These are phyloP conservation scores for Austroboletus eburneus DNA, from an alignment of 768 basidiomycete species.

Conservation along the genomic window DNA sequence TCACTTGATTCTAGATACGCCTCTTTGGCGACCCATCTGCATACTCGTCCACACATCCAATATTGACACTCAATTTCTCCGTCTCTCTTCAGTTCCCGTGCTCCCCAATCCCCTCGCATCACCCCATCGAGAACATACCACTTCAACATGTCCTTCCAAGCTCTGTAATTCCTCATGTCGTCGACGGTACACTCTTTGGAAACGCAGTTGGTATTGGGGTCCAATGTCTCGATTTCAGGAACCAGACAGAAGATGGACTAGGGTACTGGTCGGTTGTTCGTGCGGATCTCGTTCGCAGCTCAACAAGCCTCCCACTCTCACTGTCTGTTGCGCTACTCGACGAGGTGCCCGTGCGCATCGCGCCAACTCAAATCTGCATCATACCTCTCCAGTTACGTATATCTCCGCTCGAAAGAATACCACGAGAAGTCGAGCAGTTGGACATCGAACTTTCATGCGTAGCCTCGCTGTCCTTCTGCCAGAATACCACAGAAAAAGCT, in stretches of 20 bases:
- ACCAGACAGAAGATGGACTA: conserved; percentile 6
- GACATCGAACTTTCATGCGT: conserved; percentile 31
- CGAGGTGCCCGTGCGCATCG: conserved; percentile 35
- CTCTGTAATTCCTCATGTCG: conserved; percentile 61
- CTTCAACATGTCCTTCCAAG: conserved; percentile 46
- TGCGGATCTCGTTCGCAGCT: conserved; percentile 8
- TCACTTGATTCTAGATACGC: conserved; percentile 51
- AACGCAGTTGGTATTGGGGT: conserved; percentile 62
- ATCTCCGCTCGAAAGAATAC: conserved; percentile 28
- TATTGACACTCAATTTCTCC: conserved; percentile 50
- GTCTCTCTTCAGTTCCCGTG: conserved; percentile 38
- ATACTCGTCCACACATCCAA: conserved; percentile 41
- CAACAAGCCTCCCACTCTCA: conserved; percentile 7
- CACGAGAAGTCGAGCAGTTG: conserved; percentile 31
- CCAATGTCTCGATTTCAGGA: conserved; percentile 36
- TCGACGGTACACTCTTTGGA: conserved; percentile 75
- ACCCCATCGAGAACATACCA: conserved; percentile 1
- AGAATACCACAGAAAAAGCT: not conserved
- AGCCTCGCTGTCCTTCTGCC: not conserved
- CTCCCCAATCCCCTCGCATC: not conserved
- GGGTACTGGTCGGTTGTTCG: conserved; percentile 53
- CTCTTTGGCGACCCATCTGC: conserved; percentile 73
- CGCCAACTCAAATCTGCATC: conserved; percentile 59
- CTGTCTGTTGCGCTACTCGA: conserved; percentile 18
- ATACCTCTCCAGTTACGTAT: conserved; percentile 52